Evolutionary conservation across 257 asterid species (phyloP), one percentile per base, ranked within the genome.

Genomic region (Solanum bukasovii): DNA sequence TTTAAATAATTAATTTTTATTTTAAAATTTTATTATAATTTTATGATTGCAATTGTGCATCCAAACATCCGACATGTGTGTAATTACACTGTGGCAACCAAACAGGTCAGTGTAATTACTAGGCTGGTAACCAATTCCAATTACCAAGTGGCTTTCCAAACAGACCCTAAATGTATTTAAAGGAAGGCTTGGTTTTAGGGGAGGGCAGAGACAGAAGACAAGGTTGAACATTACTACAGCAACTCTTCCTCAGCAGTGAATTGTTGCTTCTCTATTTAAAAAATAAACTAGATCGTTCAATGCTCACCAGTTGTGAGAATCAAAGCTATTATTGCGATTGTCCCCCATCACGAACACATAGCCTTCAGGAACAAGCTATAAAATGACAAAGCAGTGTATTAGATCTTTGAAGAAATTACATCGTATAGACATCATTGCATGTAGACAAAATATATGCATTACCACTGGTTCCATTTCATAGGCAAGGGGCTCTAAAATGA

Each of bases 311-410:
- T 93, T 89, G 90, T 94, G 99, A 37, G 99, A 97, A 92, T 97
- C 99, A 21, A 87, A 94, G 93, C 99, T 97, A 88, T 95, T 94
- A 88, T 97, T 97, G 63, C 99, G 98, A 84, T 97, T 97, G 95
- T 97, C 99, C 78, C 99, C 99, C 94, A 97, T 88, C 87, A 97
- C 99, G 79, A 95, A 97, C 86, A 97, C 99, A 75, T 87, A 94
- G 88, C 98, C 99, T 72, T 95, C 98, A 4, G 99, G 99, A 61
- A 97, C 96, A 88, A 94, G 90, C 99, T 96, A 88, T 35, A 87
- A 78, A 88, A 88, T 20, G 81, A 67, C 82, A 85, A 52, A 70
- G 46, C 35, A 33, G 8, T 21, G 27, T 83, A 71, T 87, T 82
- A 44, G 87, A 79, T 83, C 31, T 82, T 82, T 52, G 71, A 49